These are phyloP conservation scores for Nigrospora sphaerica DNA, from an alignment of 2,329 filamentous ascomycete genomes.

Conservation along the genomic window DNA sequence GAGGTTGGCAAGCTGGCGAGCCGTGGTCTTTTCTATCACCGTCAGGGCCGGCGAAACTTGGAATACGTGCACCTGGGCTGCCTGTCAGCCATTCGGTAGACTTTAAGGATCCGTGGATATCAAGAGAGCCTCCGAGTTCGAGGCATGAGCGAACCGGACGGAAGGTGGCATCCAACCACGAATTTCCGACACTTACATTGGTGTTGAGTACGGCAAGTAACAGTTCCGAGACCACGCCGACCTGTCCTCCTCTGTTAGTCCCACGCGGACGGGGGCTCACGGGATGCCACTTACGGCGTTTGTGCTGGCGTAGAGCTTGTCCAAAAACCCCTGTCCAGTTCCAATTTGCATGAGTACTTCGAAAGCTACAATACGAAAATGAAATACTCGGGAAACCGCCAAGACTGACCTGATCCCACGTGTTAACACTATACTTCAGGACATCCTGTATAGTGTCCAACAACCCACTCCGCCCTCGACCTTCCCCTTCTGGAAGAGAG, in stretches of 20 bases:
- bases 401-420: constrained; percentile 66
- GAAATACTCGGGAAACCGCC: too few species aligned
- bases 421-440: constrained; percentile 85
- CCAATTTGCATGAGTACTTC: too few species aligned
- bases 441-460: constrained; percentile 64
- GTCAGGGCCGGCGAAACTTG: constrained; percentile 86
- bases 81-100: constrained; percentile 3
- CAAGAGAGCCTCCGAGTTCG: too few species aligned
- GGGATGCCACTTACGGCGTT: constrained; percentile 54
- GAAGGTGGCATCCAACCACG: too few species aligned
- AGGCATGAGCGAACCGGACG: too few species aligned
- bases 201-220: constrained; percentile 84
- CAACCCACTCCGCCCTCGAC: constrained; percentile 65
- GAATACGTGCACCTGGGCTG: constrained; percentile 70
- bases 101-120: not conserved
- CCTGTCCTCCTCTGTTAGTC: constrained; percentile 29
- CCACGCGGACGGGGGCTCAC: too few species aligned
- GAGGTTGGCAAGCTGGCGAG: constrained; percentile 62
- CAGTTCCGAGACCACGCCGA: constrained; percentile 79
- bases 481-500: constrained; percentile 47
- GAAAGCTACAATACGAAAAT: too few species aligned
- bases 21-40: constrained; percentile 79
- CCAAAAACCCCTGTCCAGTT: constrained; percentile 62
- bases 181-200: constrained; percentile 48
- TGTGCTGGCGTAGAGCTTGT: constrained; percentile 89